Percentiles rank a stretch among this genome's conserved stretches.
phyloP scores from a whole-genome alignment of 352 stramenopile genomes.

The Pseudoperonospora humuli region DNA sequence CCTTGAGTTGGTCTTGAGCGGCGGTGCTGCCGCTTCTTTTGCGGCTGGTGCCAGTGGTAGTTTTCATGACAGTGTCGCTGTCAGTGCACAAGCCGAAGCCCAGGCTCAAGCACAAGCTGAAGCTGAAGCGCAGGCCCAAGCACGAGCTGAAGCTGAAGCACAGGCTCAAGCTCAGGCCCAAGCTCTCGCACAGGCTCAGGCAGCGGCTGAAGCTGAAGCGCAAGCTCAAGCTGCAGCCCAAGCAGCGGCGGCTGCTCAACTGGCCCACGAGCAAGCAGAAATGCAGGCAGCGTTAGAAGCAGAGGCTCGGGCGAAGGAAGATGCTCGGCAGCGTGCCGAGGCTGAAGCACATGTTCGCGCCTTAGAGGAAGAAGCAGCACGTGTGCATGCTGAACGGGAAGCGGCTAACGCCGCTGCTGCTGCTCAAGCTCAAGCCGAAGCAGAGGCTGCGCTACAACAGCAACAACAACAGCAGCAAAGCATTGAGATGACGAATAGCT shows the following conservation, averaged over 20 bases:
- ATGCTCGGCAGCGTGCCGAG: slow-evolving; percentile 17
- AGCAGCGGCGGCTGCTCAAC: slow-evolving; percentile 6
- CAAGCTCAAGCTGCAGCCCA: slow-evolving; percentile 18
- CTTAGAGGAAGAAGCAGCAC: slow-evolving; percentile 20
- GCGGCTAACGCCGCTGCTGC: slow-evolving; percentile 9
- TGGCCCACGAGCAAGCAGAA: slow-evolving; percentile 11
- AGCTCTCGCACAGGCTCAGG: slow-evolving; percentile 18
- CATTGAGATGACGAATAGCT: slow-evolving; percentile 22
- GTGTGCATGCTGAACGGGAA: slow-evolving; percentile 21
- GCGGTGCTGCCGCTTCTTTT: slow-evolving; percentile 10
- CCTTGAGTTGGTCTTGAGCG: slow-evolving; percentile 38
- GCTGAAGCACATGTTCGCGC: slow-evolving; percentile 24
- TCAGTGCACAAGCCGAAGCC: slow-evolving; percentile 16
- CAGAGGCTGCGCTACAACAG: slow-evolving; percentile 21
- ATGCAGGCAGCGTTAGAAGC: slow-evolving; percentile 1
- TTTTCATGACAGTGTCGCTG: slow-evolving; percentile 12
- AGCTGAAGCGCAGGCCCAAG: slow-evolving; percentile 24
- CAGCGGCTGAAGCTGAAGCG: slow-evolving; percentile 16
- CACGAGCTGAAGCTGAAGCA: slow-evolving; percentile 19
- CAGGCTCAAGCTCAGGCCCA: slow-evolving; percentile 7
- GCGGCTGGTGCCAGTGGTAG: slow-evolving; percentile 4
- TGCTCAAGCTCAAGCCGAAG: slow-evolving; percentile 22
- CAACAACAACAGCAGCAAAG: slow-evolving; percentile 17
- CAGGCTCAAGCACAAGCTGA: slow-evolving; percentile 17
- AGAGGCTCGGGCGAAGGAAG: slow-evolving; percentile 23